A percentile compares a stretch with the other conserved stretches of the same genome.
Conservation (phyloP, 805 yeast genomes). For the Blastobotrys chiropterorum region DNA sequence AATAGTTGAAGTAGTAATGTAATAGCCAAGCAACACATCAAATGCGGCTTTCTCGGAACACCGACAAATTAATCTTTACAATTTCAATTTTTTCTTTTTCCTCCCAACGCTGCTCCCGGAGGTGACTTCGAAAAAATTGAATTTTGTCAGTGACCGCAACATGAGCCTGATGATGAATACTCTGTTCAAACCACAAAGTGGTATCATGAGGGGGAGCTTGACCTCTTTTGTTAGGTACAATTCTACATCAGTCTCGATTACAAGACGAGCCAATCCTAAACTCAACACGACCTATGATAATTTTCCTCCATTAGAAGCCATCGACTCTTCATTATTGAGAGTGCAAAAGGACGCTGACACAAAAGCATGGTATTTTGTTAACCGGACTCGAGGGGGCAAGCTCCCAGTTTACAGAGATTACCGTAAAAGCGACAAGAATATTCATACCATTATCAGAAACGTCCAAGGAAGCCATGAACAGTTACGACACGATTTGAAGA, state of each 20-base stretch:
- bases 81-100: too few species aligned
- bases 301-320: constrained; percentile 6
- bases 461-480: constrained; percentile 62
- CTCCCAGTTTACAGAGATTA: constrained; percentile 75
- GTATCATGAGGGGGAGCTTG: too few species aligned
- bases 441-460: constrained; percentile 68
- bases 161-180: too few species aligned
- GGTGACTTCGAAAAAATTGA: too few species aligned
- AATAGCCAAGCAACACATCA: too few species aligned
- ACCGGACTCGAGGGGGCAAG: constrained; percentile 40
- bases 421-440: constrained; percentile 42
- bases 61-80: too few species aligned
- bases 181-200: too few species aligned
- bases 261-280: constrained; percentile 1
- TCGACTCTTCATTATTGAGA: neutral
- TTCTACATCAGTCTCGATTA: neutral
- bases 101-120: too few species aligned
- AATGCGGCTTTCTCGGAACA: too few species aligned
- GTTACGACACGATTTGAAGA: constrained; percentile 60
- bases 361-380: constrained; percentile 15
- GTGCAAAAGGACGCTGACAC: neutral
- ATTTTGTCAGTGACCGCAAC: too few species aligned
- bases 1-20: too few species aligned
- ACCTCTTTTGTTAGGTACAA: too few species aligned
- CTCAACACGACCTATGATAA: constrained; percentile 1